Percentiles rank a stretch among this genome's conserved stretches.
phyloP scores from a whole-genome alignment of 768 basidiomycete genomes.

The Termitomyces eurrhizus region DNA sequence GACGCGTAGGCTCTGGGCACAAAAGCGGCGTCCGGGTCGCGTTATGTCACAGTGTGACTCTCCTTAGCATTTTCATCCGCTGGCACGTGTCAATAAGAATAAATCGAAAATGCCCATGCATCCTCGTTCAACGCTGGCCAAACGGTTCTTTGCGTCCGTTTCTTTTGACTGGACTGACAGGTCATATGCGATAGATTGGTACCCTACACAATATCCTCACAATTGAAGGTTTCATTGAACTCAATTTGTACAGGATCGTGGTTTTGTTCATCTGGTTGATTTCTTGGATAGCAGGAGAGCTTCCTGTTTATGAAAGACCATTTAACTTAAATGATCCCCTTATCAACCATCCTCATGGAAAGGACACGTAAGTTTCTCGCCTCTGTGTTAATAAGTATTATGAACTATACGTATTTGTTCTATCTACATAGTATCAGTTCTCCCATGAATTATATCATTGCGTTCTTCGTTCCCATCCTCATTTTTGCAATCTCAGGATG shows the following conservation, averaged over 20 bases:
- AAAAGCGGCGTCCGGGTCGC: slow-evolving; percentile 18
- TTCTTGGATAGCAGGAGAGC: slow-evolving; percentile 30
- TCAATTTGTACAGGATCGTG: slow-evolving; percentile 24
- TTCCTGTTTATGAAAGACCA: slow-evolving; percentile 46
- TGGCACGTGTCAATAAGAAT: neutral
- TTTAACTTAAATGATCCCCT: slow-evolving; percentile 47
- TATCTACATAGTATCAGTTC: slow-evolving; percentile 40
- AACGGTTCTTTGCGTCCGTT: slow-evolving; percentile 32
- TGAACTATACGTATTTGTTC: neutral
- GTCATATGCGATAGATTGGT: slow-evolving; percentile 57
- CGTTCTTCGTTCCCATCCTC: slow-evolving; percentile 42
- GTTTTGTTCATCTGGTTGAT: slow-evolving; percentile 41
- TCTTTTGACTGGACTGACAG: slow-evolving; percentile 39
- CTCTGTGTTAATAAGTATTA: neutral
- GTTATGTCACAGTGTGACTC: slow-evolving; percentile 18
- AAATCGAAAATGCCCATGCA: slow-evolving; percentile 1
- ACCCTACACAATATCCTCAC: neutral
- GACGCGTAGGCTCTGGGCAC: slow-evolving; percentile 1
- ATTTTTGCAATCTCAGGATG: slow-evolving; percentile 34
- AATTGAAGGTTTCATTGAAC: neutral
- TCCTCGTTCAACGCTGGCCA: slow-evolving; percentile 5
- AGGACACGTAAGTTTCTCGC: slow-evolving; percentile 40
- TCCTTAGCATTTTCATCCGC: neutral
- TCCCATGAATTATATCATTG: slow-evolving; percentile 39
- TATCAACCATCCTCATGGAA: slow-evolving; percentile 47